Percentiles rank a stretch among this genome's conserved stretches.
Conservation (phyloP, 495 filamentous ascomycete species). For the Jackrogersella multiformis region DNA sequence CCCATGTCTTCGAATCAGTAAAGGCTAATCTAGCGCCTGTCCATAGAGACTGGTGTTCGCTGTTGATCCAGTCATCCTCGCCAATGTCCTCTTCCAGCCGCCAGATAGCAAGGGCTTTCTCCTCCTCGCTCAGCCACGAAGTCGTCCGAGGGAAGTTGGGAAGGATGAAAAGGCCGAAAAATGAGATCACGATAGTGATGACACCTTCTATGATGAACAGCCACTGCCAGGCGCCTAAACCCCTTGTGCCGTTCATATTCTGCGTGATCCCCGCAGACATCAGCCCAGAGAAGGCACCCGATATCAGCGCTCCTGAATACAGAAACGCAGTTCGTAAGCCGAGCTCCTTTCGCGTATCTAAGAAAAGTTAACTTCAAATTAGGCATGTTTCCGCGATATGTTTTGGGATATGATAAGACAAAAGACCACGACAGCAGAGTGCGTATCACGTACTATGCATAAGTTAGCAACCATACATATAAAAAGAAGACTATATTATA, state of each 20-base stretch:
- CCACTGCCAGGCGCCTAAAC: constrained; percentile 66
- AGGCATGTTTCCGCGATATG: background rate
- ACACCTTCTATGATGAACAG: constrained; percentile 83
- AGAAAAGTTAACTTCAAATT: constrained; percentile 28
- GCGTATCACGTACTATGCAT: constrained; percentile 46
- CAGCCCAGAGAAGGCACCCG: constrained; percentile 71
- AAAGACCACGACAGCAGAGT: constrained; percentile 53
- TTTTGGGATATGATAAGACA: background rate
- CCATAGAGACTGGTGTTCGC: constrained; percentile 69
- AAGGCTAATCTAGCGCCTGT: constrained; percentile 77
- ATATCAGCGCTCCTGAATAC: constrained; percentile 69
- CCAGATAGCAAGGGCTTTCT: constrained; percentile 73
- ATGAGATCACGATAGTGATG: constrained; percentile 57
- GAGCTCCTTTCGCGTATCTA: constrained; percentile 64
- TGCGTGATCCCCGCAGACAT: constrained; percentile 66
- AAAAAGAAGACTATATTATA: constrained; percentile 51
- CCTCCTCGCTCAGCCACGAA: constrained; percentile 73
- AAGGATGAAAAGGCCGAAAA: constrained; percentile 66
- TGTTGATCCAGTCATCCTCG: constrained; percentile 74
- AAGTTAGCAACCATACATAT: constrained; percentile 44
- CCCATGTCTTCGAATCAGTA: constrained; percentile 74
- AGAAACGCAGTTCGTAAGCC: constrained; percentile 66
- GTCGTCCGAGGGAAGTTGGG: constrained; percentile 86
- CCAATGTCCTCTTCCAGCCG: constrained; percentile 81
- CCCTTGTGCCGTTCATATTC: constrained; percentile 59